Percentiles rank a stretch among this genome's conserved stretches.
These are phyloP conservation scores for Colletotrichum gigasporum DNA, from an alignment of 2,329 filamentous ascomycete genomes.

Conservation along the genomic window DNA sequence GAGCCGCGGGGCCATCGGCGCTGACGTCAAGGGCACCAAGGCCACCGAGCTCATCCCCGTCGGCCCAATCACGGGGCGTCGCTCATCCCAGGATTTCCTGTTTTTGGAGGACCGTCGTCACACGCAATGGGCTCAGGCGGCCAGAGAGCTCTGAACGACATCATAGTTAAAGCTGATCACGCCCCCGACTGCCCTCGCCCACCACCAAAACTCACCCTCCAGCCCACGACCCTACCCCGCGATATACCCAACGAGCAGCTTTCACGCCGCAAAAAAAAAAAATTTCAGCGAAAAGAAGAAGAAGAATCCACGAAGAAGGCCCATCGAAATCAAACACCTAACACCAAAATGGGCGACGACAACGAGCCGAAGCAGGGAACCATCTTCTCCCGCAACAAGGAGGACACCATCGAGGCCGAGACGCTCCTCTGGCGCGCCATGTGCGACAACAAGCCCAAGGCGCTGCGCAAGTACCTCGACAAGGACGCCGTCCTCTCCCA, in stretches of 20 bases:
- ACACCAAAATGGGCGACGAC: conserved; percentile 21
- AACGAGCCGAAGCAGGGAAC: conserved; percentile 22
- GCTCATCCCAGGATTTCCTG: conserved; percentile 17
- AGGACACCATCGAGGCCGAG: conserved; percentile 45
- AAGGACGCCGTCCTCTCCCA: conserved; percentile 44
- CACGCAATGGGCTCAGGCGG: conserved; percentile 7
- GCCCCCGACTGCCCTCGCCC: neutral
- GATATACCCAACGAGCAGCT: neutral
- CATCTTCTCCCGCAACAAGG: conserved; percentile 46
- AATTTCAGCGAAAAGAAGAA: neutral
- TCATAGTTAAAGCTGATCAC: conserved; percentile 26
- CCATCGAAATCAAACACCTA: neutral
- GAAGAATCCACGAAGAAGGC: neutral
- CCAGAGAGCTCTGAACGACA: conserved; percentile 25
- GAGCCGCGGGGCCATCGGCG: neutral
- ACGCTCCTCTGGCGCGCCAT: conserved; percentile 46
- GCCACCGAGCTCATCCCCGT: neutral
- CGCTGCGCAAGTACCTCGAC: conserved; percentile 44
- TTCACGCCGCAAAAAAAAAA: neutral
- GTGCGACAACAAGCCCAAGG: conserved; percentile 42
- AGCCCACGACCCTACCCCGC: neutral
- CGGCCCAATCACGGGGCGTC: conserved; percentile 18
- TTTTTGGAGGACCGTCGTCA: conserved; percentile 26
- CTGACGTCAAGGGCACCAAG: conserved; percentile 27
- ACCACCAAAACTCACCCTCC: too few species aligned